These are phyloP conservation scores for Dendrostoma leiphaemia DNA, from an alignment of 2,329 filamentous ascomycete species.

Conservation along the genomic window DNA sequence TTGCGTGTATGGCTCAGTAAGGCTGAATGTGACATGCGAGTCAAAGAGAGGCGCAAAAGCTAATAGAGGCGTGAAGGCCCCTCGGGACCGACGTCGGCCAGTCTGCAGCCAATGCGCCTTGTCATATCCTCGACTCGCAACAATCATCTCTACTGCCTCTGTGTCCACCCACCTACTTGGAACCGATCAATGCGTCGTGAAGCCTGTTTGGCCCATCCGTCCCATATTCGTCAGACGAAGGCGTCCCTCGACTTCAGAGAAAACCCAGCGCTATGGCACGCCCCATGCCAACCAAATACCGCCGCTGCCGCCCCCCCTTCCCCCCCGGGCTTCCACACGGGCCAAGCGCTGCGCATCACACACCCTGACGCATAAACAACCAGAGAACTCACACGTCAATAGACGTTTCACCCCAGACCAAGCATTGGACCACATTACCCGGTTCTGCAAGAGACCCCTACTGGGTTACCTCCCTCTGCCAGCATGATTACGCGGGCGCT, in stretches of 20 bases:
- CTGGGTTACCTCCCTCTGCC: not conserved
- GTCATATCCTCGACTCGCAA: not conserved
- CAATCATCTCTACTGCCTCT: not conserved
- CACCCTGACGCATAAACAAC: not conserved
- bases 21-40: too few species aligned
- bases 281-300: not conserved
- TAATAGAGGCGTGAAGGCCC: too few species aligned
- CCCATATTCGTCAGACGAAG: too few species aligned
- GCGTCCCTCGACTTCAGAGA: too few species aligned
- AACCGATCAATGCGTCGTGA: too few species aligned
- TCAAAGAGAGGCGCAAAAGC: too few species aligned
- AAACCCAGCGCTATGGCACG: too few species aligned
- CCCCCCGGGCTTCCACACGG: not conserved
- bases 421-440: not conserved
- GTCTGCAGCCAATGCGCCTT: not conserved
- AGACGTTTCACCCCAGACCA: not conserved
- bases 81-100: not conserved
- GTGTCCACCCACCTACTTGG: not conserved
- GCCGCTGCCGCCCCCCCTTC: not conserved
- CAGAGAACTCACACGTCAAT: not conserved
- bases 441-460: not conserved
- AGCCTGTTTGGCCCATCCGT: too few species aligned
- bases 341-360: not conserved
- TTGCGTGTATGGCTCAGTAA: too few species aligned
- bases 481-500: constrained; percentile 14